Evolutionary conservation across 2,329 filamentous ascomycete genomes (phyloP), one percentile per base, ranked within the genome.

Genomic region (Fusarium marasasianum): DNA sequence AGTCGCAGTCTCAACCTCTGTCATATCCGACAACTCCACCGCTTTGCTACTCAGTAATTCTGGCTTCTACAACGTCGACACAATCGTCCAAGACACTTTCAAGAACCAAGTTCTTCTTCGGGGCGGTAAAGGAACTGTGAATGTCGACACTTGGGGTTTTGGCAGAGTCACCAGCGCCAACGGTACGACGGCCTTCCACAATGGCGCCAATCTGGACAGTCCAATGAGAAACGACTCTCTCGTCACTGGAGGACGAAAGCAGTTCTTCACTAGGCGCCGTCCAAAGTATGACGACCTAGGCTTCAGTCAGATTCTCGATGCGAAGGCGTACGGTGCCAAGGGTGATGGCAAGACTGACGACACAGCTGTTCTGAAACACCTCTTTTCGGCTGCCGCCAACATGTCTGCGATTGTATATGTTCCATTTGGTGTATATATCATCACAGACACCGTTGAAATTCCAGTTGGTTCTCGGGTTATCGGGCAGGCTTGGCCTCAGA

Each of bases 301-400:
- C 24, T 50, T 35, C 41, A 54, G 62, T 31, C 38, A 56, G 15
- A 56, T 72, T 26, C 31, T 60, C 37, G 62, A 72, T 67, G 64
- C 51, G 0, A 74, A 72, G 35, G 45, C 15, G 1, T 87, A 20
- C 80, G 88, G 29, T 83, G 85, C 92, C 53, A 89, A 87, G 79
- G 93, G 93, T 76, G 92, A 96, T 73, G 93, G 92, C 33, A 79
- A 82, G 1, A 90, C 91, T 0, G 93, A 96, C 71, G 93, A 95
- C 77, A 80, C 80, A 0, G 69, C 54, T 17, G 77, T 74, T 4
- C 65, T 84, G 14, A 80, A 80, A 37, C 26, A 62, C 12, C 64
- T 82, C 37, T 81, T 85, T 67, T 53, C 67, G 35, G 65, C 72
- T 14, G 78, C 79, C 6, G 76, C 79, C 7, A 61, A 83, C 77